These are phyloP conservation scores for Camelina hispida DNA, from an alignment of 345 rosid species.

Conservation along the genomic window DNA sequence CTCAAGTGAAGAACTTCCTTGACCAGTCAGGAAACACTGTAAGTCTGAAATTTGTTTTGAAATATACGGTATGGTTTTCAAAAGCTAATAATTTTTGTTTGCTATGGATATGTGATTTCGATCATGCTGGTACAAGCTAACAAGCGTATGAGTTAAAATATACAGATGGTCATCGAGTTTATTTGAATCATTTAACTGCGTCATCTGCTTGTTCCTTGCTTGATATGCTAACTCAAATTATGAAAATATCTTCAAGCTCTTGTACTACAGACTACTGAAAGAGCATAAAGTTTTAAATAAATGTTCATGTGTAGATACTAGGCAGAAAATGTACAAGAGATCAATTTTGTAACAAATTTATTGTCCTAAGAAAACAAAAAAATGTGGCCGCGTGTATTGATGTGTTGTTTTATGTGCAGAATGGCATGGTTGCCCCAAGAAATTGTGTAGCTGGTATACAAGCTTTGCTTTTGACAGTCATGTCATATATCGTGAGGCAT, in stretches of 20 bases:
- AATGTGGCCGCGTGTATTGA: conserved; percentile 4
- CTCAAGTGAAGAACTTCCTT: conserved; percentile 58
- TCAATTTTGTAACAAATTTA: conserved; percentile 8
- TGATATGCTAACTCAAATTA: conserved; percentile 27
- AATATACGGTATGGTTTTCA: conserved; percentile 21
- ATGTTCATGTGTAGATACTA: conserved; percentile 3
- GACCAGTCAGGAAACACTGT: conserved; percentile 68
- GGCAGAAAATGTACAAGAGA: conserved; percentile 19
- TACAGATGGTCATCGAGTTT: conserved; percentile 21
- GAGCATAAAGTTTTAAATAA: not conserved
- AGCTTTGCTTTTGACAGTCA: conserved; percentile 74
- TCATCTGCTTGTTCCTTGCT: conserved; percentile 27
- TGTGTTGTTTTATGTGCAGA: conserved; percentile 58
- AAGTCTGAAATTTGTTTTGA: conserved; percentile 48
- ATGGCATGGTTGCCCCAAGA: conserved; percentile 45
- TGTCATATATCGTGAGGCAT: conserved; percentile 73
- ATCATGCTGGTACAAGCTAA: conserved; percentile 20
- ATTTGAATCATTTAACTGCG: conserved; percentile 22
- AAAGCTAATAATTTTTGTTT: conserved; percentile 19
- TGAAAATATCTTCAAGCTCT: conserved; percentile 11
- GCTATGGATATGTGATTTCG: conserved; percentile 30
- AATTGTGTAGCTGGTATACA: conserved; percentile 66
- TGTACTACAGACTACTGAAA: conserved; percentile 1
- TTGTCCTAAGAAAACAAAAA: not conserved
- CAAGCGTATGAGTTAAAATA: not conserved